These are phyloP conservation scores for Naegleria lovaniensis DNA, from an alignment of 208 protist species.

Conservation along the genomic window DNA sequence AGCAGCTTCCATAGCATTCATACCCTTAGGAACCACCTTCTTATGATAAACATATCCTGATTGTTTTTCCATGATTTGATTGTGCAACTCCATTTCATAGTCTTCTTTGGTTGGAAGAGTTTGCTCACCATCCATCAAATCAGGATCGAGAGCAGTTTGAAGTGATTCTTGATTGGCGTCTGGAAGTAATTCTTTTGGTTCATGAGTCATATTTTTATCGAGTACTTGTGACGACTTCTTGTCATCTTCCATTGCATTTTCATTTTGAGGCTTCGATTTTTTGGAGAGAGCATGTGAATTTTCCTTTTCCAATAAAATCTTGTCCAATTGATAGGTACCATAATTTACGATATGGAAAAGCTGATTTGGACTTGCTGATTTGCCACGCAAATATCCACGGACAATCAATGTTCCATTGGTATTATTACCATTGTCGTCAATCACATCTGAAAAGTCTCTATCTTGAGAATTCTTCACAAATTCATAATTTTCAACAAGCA, in stretches of 20 bases:
- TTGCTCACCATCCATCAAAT: slow-evolving; percentile 51
- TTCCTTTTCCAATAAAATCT: slow-evolving; percentile 6
- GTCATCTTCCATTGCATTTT: neutral
- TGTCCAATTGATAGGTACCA: slow-evolving; percentile 47
- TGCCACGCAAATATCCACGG: slow-evolving; percentile 48
- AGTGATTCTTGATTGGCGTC: slow-evolving; percentile 43
- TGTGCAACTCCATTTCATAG: slow-evolving; percentile 23
- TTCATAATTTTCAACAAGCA: slow-evolving; percentile 17
- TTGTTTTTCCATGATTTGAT: neutral
- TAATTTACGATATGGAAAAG: slow-evolving; percentile 39
- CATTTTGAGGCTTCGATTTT: neutral
- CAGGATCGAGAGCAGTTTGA: slow-evolving; percentile 34
- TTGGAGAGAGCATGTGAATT: neutral
- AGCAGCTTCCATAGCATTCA: slow-evolving; percentile 55
- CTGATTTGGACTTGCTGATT: slow-evolving; percentile 35
- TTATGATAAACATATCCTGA: slow-evolving; percentile 22
- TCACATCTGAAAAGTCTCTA: neutral
- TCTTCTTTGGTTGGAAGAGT: slow-evolving; percentile 56
- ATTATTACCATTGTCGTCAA: neutral
- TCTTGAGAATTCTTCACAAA: neutral
- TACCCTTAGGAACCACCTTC: slow-evolving; percentile 45
- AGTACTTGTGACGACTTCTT: neutral
- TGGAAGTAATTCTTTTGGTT: slow-evolving; percentile 10
- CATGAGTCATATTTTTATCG: neutral
- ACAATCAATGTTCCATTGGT: slow-evolving; percentile 31